Evolutionary conservation across 176 grass and related monocot genomes (phyloP).

Genomic region (Zoysia pacifica): DNA sequence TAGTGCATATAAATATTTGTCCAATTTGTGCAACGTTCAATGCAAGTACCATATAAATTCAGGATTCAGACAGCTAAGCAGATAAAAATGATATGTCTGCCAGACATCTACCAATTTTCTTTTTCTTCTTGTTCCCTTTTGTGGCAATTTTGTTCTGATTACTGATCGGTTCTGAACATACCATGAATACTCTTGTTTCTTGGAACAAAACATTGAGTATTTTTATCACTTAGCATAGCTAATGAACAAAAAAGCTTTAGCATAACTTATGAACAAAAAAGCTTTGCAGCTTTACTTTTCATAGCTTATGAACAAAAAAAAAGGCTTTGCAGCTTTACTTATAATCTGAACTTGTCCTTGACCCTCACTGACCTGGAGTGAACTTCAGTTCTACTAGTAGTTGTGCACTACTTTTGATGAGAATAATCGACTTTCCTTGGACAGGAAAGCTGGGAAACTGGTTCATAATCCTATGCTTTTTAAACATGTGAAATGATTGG

Average conservation of each 20-base stretch:
- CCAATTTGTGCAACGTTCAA: not conserved
- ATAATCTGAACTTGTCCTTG: slow-evolving; percentile 25
- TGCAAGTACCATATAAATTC: not conserved
- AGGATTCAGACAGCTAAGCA: too few species aligned
- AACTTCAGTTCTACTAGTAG: slow-evolving; percentile 15
- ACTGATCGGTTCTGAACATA: not conserved
- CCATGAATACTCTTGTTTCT: not conserved
- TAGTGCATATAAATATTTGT: not conserved
- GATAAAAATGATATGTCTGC: too few species aligned
- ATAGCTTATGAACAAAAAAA: not conserved
- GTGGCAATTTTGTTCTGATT: too few species aligned
- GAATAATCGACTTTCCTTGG: not conserved
- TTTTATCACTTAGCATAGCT: slow-evolving; percentile 14
- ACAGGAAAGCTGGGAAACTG: slow-evolving; percentile 15
- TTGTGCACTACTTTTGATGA: not conserved
- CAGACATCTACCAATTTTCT: too few species aligned
- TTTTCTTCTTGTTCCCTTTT: too few species aligned
- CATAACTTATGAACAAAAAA: not conserved
- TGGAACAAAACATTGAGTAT: not conserved
- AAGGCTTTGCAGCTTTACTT: slow-evolving; percentile 36
- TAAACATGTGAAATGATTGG: not conserved
- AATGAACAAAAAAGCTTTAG: slow-evolving; percentile 3
- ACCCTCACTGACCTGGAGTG: slow-evolving; percentile 15
- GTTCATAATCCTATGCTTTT: not conserved
- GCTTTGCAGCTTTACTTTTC: slow-evolving; percentile 33